Conservation (phyloP, 2,329 filamentous ascomycete genomes). For the Thyridium curvatum region DNA sequence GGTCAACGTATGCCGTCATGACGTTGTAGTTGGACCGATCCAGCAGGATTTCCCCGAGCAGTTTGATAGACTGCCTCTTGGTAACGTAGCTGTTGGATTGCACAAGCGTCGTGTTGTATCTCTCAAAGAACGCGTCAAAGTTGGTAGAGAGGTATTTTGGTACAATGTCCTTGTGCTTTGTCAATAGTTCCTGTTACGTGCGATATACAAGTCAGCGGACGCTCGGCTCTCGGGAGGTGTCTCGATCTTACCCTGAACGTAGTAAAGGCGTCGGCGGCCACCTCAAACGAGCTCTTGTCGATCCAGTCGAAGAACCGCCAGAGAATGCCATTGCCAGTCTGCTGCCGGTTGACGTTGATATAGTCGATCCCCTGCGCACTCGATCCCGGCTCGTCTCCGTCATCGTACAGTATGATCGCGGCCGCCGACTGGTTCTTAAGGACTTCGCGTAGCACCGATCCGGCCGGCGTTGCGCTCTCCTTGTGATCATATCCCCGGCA, state of each 20-base stretch:
- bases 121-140: constrained; percentile 87
- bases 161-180: constrained; percentile 87
- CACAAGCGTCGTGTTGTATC: constrained; percentile 81
- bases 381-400: constrained; percentile 65
- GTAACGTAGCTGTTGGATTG: constrained; percentile 96
- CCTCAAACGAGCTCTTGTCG: constrained; percentile 91
- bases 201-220: neutral
- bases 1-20: constrained; percentile 96
- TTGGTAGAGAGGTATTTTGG: constrained; percentile 83
- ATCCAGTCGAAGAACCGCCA: constrained; percentile 99
- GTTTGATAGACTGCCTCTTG: constrained; percentile 95
- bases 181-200: constrained; percentile 72
- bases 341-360: constrained; percentile 69
- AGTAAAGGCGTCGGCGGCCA: constrained; percentile 94
- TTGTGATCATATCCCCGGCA: constrained; percentile 86
- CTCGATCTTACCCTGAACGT: constrained; percentile 72
- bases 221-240: neutral
- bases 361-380: constrained; percentile 69
- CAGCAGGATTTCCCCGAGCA: constrained; percentile 88
- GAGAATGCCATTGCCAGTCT: constrained; percentile 80
- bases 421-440: constrained; percentile 86
- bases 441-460: constrained; percentile 82
- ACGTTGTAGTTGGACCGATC: constrained; percentile 96
- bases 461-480: constrained; percentile 87
- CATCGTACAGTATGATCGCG: constrained; percentile 87